These are phyloP conservation scores for Termitomyces sp. DNA, from an alignment of 768 basidiomycete species.

Conservation along the genomic window DNA sequence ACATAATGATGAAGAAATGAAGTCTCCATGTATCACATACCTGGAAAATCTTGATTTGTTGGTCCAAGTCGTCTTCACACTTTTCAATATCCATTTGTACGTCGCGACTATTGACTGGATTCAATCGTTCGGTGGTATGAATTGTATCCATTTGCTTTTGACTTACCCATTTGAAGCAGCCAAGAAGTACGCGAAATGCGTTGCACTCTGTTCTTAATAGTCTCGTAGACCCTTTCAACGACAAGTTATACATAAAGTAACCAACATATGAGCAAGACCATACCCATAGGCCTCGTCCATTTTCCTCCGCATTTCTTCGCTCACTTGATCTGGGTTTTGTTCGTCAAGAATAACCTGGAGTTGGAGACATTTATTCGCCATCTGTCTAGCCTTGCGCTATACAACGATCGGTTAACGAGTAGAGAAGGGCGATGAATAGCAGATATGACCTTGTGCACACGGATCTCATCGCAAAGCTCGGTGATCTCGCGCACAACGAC, in stretches of 20 bases:
- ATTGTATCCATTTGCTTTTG: neutral
- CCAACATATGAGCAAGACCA: conserved; percentile 11
- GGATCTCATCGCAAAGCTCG: conserved; percentile 38
- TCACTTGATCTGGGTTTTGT: conserved; percentile 29
- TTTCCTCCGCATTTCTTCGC: conserved; percentile 31
- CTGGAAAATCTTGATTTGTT: conserved; percentile 36
- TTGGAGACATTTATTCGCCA: conserved; percentile 35
- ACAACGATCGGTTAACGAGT: neutral
- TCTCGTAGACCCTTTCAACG: conserved; percentile 32
- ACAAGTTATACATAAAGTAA: neutral
- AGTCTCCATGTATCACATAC: conserved; percentile 19
- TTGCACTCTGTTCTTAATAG: conserved; percentile 30
- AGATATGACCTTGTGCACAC: conserved; percentile 39
- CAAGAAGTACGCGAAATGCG: conserved; percentile 33
- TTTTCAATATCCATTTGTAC: conserved; percentile 41
- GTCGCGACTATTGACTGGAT: conserved; percentile 37
- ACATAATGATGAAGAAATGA: neutral
- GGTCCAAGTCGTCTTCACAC: conserved; percentile 36
- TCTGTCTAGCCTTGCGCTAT: conserved; percentile 35
- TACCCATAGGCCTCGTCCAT: conserved; percentile 42
- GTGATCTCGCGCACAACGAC: conserved; percentile 38
- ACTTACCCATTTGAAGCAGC: conserved; percentile 33
- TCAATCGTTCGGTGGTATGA: neutral
- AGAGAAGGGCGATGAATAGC: neutral
- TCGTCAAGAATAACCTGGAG: conserved; percentile 35